Conservation (phyloP, 164 flowering plant genomes). For the Aristolochia fimbriata region DNA sequence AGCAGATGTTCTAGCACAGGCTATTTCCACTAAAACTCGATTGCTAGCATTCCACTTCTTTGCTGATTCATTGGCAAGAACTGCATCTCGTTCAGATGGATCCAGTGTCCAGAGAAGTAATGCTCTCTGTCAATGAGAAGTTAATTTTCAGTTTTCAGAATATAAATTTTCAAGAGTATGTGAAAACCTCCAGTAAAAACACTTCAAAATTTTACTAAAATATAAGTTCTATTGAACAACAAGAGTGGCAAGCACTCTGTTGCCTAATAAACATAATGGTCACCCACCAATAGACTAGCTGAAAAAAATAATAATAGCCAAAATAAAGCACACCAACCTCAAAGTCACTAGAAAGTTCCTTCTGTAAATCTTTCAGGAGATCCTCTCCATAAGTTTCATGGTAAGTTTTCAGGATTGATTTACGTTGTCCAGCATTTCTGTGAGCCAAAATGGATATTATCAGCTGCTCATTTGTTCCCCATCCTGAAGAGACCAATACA, state of each 20-base stretch:
- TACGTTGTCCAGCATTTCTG: constrained; percentile 59
- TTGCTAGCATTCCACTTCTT: constrained; percentile 37
- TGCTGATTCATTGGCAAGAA: constrained; percentile 53
- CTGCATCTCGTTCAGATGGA: constrained; percentile 72
- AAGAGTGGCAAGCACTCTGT: no score
- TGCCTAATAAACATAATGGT: no score
- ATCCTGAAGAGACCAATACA: constrained; percentile 33
- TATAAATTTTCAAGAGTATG: no score
- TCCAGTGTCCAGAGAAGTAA: constrained; percentile 56
- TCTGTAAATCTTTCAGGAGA: constrained; percentile 53
- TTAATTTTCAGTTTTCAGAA: no score
- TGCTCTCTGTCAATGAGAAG: constrained; percentile 24
- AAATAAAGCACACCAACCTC: constrained; percentile 28
- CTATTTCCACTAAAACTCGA: constrained; percentile 59
- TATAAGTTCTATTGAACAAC: no score
- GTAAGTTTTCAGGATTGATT: constrained; percentile 38
- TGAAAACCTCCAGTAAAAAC: no score
- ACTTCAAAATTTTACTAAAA: no score
- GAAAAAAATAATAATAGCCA: no score
- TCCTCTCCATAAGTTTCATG: constrained; percentile 53
- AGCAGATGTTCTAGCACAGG: constrained; percentile 55
- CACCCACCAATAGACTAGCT: no score
- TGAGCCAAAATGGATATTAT: constrained; percentile 66
- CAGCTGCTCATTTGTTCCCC: constrained; percentile 75
- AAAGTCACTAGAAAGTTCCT: constrained; percentile 63